These are phyloP conservation scores for Arachnopeziza araneosa DNA, from an alignment of 2,329 filamentous ascomycete genomes.

Conservation along the genomic window DNA sequence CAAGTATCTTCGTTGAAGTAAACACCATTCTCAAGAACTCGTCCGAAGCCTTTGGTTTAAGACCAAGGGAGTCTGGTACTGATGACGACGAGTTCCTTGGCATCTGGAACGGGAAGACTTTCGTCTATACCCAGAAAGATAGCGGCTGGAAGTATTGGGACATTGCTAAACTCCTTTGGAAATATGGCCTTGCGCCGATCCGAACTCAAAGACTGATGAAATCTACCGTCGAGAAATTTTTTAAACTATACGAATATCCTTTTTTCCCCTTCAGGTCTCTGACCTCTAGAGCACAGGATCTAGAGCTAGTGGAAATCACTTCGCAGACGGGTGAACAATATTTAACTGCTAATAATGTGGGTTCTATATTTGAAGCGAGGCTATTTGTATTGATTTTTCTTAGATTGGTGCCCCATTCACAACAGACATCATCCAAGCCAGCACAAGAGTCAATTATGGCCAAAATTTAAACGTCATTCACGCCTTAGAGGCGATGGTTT, in stretches of 20 bases:
- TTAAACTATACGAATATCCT: constrained; percentile 74
- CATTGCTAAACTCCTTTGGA: constrained; percentile 72
- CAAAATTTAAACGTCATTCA: constrained; percentile 84
- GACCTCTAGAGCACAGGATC: constrained; percentile 58
- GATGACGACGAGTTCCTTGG: constrained; percentile 49
- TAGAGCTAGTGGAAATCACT: constrained; percentile 62
- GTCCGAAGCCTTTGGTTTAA: constrained; percentile 64
- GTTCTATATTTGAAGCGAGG: constrained; percentile 1
- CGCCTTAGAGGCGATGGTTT: constrained; percentile 81
- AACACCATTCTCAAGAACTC: constrained; percentile 80
- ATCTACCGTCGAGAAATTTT: constrained; percentile 63
- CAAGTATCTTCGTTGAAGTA: constrained; percentile 81
- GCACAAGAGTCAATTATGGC: constrained; percentile 90
- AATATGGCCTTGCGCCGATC: constrained; percentile 76
- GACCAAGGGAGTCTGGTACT: constrained; percentile 42
- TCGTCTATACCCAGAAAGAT: constrained; percentile 62
- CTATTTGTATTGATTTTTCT: not conserved
- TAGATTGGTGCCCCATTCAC: constrained; percentile 62
- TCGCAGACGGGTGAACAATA: constrained; percentile 68
- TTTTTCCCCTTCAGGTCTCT: constrained; percentile 81
- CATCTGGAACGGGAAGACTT: constrained; percentile 76
- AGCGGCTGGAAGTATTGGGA: constrained; percentile 71
- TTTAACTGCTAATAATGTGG: constrained; percentile 56
- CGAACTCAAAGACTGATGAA: constrained; percentile 69
- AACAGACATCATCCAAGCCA: constrained; percentile 81